These are phyloP conservation scores for Wickerhamiella sorbophila DNA, from an alignment of 805 yeast genomes.

Conservation along the genomic window DNA sequence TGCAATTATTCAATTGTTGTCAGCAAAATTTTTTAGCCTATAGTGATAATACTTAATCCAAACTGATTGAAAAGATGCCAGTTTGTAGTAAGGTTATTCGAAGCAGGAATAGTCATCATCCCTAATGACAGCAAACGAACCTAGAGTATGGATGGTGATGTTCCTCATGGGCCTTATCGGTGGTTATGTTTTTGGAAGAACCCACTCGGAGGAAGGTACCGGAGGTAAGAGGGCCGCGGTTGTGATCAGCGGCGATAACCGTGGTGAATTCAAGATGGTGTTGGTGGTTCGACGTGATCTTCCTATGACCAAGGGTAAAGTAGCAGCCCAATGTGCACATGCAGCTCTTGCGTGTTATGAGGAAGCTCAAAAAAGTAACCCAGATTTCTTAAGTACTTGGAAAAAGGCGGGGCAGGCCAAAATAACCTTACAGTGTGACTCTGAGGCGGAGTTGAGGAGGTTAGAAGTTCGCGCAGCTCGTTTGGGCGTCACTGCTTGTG, in stretches of 20 bases:
- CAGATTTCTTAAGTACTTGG: conserved; percentile 62
- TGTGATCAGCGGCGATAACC: conserved; percentile 1
- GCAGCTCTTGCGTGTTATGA: conserved; percentile 90
- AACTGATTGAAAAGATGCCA: no score
- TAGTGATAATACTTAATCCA: no score
- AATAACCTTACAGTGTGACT: conserved; percentile 52
- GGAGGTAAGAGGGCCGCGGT: background rate
- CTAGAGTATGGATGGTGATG: background rate
- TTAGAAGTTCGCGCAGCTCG: conserved; percentile 71
- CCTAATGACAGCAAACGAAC: no score
- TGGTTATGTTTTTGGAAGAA: background rate
- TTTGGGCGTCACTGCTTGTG: conserved; percentile 59
- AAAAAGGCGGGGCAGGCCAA: conserved; percentile 79
- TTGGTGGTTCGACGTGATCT: conserved; percentile 77
- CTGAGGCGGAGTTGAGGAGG: conserved; percentile 56
- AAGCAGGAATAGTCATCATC: no score
- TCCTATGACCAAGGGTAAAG: conserved; percentile 87
- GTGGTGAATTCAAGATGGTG: conserved; percentile 41
- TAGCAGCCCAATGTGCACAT: conserved; percentile 95
- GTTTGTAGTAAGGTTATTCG: no score
- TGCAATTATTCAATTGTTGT: no score
- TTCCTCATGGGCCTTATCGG: background rate
- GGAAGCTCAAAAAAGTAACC: conserved; percentile 39
- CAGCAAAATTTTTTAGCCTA: no score
- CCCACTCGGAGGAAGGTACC: background rate